Base-by-base conservation (phyloP, 2,329 filamentous ascomycete genomes). In the Pseudocercospora macadamiae region DNA sequence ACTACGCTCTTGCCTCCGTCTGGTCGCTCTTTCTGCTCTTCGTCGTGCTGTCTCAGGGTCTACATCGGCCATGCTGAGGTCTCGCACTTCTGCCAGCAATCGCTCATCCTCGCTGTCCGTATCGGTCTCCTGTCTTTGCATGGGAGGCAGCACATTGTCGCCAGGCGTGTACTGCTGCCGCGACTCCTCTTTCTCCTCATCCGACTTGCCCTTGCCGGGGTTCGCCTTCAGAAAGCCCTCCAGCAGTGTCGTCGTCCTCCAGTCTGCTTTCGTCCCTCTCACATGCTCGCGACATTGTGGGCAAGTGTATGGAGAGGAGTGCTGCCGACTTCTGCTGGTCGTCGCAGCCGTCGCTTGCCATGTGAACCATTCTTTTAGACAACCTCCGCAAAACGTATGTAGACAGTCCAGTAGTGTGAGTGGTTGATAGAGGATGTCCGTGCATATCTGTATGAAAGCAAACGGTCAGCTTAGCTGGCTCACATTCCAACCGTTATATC, bases 291-390 rank as follows among this genome's bases (percentile, higher is more conserved):
- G 90, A 77, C 95, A 99, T 77, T 91, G 89, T 37, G 95, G 95
- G 77, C 95, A 99, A 45, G 92, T 97, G 74, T 91, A 96, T 45
- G 82, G 83, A 54, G 82, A 77, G 2, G 69, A 80, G 61, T 68
- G 82, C 16, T 34, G 36, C 5, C 64, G 62, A 26, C 26, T 49
- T 26, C 61, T 60, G 34, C 25, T 58, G 26, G 45, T 60, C 32
- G 53, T 57, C 63, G 82, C 83, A 42, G 83, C 83, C 12, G 81
- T 80, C 26, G 82, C 87, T 74, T 96, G 91, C 75, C 87, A 95
- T 63, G 82, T 80, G 73, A 97, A 99, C 95, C 95, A 99, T 79
- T 96, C 91, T 75, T 96, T 96, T 59, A 97, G 76, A 73, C 95
- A 99, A 36, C 90, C 89, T 64, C 93, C 95, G 79, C 95, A 99